Percentiles rank a stretch among this genome's conserved stretches.
These are phyloP conservation scores for Evansstolkia leycettana DNA, from an alignment of 495 filamentous ascomycete species.

Conservation along the genomic window DNA sequence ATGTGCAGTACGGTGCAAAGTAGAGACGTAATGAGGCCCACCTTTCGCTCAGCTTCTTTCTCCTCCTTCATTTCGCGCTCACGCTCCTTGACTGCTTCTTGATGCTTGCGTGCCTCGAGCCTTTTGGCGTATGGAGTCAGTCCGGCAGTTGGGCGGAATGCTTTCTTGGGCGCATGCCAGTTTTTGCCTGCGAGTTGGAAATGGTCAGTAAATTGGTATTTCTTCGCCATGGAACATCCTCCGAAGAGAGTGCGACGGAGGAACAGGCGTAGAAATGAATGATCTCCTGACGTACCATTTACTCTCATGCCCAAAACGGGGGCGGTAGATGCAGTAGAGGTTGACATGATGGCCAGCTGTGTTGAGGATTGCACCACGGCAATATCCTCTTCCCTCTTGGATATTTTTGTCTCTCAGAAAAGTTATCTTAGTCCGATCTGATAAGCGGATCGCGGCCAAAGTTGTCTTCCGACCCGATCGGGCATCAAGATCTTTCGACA, in stretches of 20 bases:
- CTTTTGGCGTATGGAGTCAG: constrained; percentile 70
- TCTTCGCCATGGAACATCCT: not conserved
- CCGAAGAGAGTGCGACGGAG: not conserved
- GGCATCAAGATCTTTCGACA: too few species aligned
- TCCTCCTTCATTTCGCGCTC: constrained; percentile 95
- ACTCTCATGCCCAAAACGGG: constrained; percentile 29
- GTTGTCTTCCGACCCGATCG: constrained; percentile 7
- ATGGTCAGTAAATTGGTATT: constrained; percentile 7
- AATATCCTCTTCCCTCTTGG: too few species aligned
- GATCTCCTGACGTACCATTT: constrained; percentile 23
- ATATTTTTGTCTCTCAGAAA: constrained; percentile 7
- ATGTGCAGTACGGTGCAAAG: too few species aligned
- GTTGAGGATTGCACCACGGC: too few species aligned
- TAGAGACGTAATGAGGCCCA: constrained; percentile 18
- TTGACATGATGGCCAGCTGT: constrained; percentile 12
- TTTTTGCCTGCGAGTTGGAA: constrained; percentile 71
- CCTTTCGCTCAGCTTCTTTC: constrained; percentile 78
- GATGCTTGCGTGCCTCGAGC: constrained; percentile 46
- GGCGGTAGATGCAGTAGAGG: constrained; percentile 9
- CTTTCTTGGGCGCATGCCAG: constrained; percentile 72
- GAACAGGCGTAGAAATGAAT: constrained; percentile 1
- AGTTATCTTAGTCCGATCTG: constrained; percentile 28
- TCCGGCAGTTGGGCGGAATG: constrained; percentile 76
- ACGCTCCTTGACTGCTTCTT: constrained; percentile 67
- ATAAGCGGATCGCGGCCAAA: constrained; percentile 28